Base-by-base conservation (phyloP, 139 green algal species). In the Yamagishiella unicocca region DNA sequence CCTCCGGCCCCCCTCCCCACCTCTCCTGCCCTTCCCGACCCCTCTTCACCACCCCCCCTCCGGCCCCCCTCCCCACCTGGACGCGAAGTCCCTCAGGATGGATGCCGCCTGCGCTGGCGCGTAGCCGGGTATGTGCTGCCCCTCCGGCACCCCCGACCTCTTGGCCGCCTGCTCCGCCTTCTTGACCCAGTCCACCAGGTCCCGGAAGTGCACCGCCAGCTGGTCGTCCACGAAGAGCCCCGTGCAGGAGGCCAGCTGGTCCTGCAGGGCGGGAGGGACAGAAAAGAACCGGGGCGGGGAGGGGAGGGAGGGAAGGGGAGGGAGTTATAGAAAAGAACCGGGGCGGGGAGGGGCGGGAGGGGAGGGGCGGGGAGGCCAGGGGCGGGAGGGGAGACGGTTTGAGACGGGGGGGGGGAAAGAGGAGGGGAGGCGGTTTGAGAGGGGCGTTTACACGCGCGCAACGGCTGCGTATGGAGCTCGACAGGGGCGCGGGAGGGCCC, bases 191-290 rank as follows among this genome's bases (percentile, higher is more conserved):
- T 92, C 91, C 14, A 97, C 83, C 55, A 98, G 88, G 31, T 89
- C 87, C 27, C 84, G 81, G 89, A 98, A 98, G 89, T 98, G 94
- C 25, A 83, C 77, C 17, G 45, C 66, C 72, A 99, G 93, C 87
- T 96, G 90, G 79, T 98, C 95, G 71, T 99, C 97, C 89, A 97
- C 95, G 80, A 98, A 98, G 42, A 96, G 88, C 24, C 81, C 70
- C 4, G 87, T 96, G 90, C 94, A 96, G 33, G 71, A 93, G 31
- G 89, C 58, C 87, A 98, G 91, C 88, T 97, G 94, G 82, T 96
- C 94, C 94, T 97, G 83, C 0, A 54, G 40, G 61, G 37, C 14
- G 22, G 50, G 25, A 33, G 21, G 37, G 27, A 8, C 4, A n/a
- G n/a, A n/a, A n/a, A n/a, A n/a, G n/a, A n/a, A n/a, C n/a, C n/a